phyloP scores from a whole-genome alignment of 176 grass and related monocot genomes.

The Raddia distichophylla region DNA sequence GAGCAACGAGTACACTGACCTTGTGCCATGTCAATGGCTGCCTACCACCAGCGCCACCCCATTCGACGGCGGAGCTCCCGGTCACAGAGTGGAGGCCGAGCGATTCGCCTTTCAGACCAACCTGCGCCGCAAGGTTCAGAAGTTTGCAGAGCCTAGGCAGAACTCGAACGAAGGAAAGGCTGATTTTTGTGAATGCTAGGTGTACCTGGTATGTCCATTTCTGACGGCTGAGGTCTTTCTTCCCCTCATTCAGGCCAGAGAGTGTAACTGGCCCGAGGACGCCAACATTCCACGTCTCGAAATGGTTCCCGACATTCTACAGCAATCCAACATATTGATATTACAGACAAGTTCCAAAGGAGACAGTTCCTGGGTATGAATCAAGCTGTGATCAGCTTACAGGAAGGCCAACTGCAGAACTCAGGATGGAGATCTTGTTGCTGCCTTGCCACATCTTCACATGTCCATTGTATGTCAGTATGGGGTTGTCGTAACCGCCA shows the following conservation, averaged over 20 bases:
- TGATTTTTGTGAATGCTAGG: background rate
- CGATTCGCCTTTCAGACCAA: constrained; percentile 80
- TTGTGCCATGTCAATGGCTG: constrained; percentile 95
- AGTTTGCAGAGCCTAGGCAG: background rate
- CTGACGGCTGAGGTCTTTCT: constrained; percentile 73
- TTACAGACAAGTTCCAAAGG: background rate
- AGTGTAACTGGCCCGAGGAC: constrained; percentile 82
- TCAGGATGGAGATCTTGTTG: constrained; percentile 93
- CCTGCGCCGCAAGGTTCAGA: constrained; percentile 41
- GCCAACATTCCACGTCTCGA: constrained; percentile 81
- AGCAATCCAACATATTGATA: background rate
- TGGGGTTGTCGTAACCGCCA: constrained; percentile 59
- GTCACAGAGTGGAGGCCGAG: constrained; percentile 57
- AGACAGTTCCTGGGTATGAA: background rate
- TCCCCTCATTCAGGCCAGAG: constrained; percentile 65
- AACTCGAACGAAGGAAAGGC: background rate
- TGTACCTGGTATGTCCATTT: constrained; percentile 91
- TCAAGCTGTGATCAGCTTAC: constrained; percentile 54
- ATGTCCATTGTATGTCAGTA: constrained; percentile 52
- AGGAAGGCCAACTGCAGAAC: constrained; percentile 75
- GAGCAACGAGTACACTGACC: constrained; percentile 36
- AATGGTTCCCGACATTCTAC: constrained; percentile 84
- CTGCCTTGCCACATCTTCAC: constrained; percentile 84
- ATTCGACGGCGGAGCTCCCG: constrained; percentile 79
- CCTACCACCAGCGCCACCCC: constrained; percentile 48